phyloP scores from a whole-genome alignment of 768 basidiomycete species.

The Collybiopsis confluens region DNA sequence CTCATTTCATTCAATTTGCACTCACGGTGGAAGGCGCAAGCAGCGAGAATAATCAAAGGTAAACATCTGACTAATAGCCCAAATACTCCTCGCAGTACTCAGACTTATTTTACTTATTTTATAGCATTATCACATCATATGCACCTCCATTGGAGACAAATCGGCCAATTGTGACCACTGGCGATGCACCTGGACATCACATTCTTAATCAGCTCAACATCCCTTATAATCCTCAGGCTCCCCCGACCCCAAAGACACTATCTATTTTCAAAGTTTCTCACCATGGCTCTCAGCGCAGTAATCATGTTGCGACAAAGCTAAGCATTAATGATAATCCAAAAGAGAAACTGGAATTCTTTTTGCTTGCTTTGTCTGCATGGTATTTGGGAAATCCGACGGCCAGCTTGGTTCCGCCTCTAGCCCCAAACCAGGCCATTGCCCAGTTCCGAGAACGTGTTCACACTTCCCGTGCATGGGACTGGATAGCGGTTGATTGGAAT shows the following conservation, averaged over 20 bases:
- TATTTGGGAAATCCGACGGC: slow-evolving; percentile 1
- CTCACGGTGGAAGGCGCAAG: too few species aligned
- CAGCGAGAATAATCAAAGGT: neutral
- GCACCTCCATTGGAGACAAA: neutral
- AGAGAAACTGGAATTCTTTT: neutral
- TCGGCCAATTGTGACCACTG: neutral
- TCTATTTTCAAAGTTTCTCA: neutral
- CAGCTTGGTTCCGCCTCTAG: too few species aligned
- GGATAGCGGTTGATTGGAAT: neutral
- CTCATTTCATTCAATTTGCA: too few species aligned
- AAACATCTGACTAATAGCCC: too few species aligned
- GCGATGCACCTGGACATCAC: neutral
- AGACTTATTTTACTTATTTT: too few species aligned
- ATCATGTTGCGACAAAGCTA: neutral
- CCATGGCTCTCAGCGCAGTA: neutral
- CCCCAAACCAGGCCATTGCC: neutral
- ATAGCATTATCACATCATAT: neutral
- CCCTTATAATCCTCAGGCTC: neutral
- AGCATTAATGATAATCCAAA: neutral
- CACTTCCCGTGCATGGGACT: neutral
- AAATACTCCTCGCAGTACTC: too few species aligned
- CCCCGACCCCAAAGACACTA: neutral
- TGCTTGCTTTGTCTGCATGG: neutral
- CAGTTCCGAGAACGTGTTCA: neutral
- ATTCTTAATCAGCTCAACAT: neutral